A percentile compares a stretch with the other conserved stretches of the same genome.
Evolutionary conservation across 2,329 filamentous ascomycete species (phyloP).

Genomic region (Sporothrix pallida): DNA sequence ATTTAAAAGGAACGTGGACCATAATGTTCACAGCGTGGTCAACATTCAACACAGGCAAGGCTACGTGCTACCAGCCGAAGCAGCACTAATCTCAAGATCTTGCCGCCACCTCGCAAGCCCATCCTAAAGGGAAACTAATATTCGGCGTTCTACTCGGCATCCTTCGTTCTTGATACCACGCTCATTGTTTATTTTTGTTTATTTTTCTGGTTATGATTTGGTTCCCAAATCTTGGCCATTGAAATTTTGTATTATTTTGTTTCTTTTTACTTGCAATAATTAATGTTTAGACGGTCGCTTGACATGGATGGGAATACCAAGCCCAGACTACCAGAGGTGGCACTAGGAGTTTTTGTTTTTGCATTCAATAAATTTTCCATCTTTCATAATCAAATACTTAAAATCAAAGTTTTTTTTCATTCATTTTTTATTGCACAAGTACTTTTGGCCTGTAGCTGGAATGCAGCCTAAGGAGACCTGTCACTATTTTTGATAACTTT

Average conservation of each 20-base stretch:
- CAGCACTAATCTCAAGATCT: background rate
- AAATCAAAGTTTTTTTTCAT: background rate
- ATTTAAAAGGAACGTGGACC: background rate
- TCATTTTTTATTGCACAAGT: background rate
- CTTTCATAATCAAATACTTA: background rate
- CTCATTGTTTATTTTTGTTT: no score
- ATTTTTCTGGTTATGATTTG: no score
- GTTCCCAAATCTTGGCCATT: no score
- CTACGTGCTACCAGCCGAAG: background rate
- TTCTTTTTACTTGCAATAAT: no score
- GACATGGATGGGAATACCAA: no score
- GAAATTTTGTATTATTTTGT: no score
- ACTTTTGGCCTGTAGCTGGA: background rate
- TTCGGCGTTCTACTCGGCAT: slow-evolving; percentile 13
- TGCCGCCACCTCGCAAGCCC: no score
- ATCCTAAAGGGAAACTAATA: background rate
- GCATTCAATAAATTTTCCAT: background rate
- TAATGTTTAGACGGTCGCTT: background rate
- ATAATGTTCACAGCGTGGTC: background rate
- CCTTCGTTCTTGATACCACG: slow-evolving; percentile 26
- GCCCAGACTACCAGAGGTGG: no score
- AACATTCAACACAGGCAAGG: no score
- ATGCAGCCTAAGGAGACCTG: background rate
- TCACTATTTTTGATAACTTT: background rate
- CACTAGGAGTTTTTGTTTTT: background rate